Conservation (phyloP, 2,329 filamentous ascomycete species). For the Didymellaceae sp. region DNA sequence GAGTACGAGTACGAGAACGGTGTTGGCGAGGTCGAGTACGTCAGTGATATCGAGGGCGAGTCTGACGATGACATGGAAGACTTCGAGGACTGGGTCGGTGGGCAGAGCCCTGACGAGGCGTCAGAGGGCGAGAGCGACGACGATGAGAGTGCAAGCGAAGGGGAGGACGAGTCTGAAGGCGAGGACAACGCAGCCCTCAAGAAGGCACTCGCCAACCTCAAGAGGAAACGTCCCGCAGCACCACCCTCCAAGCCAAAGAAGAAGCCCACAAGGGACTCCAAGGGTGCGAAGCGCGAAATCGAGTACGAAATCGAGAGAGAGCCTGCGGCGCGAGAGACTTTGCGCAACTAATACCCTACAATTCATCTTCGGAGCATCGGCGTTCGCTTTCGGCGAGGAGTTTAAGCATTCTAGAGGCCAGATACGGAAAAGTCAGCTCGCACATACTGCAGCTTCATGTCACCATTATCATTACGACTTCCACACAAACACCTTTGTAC, state of each 20-base stretch:
- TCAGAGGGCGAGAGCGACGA: slow-evolving; percentile 64
- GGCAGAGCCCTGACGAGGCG: slow-evolving; percentile 64
- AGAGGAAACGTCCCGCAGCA: slow-evolving; percentile 62
- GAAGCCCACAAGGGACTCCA: slow-evolving; percentile 55
- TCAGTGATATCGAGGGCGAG: slow-evolving; percentile 83
- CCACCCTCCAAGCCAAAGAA: slow-evolving; percentile 63
- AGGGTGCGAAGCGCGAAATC: slow-evolving; percentile 72
- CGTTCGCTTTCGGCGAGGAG: slow-evolving; percentile 21
- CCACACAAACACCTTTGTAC: too few relatives aligned
- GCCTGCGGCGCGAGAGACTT: slow-evolving; percentile 50
- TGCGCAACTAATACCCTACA: slow-evolving; percentile 39
- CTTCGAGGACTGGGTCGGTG: slow-evolving; percentile 92
- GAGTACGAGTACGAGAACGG: slow-evolving; percentile 71
- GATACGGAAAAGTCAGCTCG: slow-evolving; percentile 16
- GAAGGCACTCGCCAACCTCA: slow-evolving; percentile 60
- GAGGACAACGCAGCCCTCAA: slow-evolving; percentile 62
- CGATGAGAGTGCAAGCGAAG: slow-evolving; percentile 60
- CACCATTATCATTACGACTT: background rate
- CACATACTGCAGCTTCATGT: slow-evolving; percentile 1
- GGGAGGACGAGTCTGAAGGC: slow-evolving; percentile 63
- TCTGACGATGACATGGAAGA: slow-evolving; percentile 72
- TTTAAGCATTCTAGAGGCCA: slow-evolving; percentile 18
- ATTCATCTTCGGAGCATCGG: slow-evolving; percentile 21
- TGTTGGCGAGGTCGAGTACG: slow-evolving; percentile 85
- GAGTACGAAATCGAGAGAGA: slow-evolving; percentile 78